These are phyloP conservation scores for Avena atlantica DNA, from an alignment of 176 grass and related monocot species.

Conservation along the genomic window DNA sequence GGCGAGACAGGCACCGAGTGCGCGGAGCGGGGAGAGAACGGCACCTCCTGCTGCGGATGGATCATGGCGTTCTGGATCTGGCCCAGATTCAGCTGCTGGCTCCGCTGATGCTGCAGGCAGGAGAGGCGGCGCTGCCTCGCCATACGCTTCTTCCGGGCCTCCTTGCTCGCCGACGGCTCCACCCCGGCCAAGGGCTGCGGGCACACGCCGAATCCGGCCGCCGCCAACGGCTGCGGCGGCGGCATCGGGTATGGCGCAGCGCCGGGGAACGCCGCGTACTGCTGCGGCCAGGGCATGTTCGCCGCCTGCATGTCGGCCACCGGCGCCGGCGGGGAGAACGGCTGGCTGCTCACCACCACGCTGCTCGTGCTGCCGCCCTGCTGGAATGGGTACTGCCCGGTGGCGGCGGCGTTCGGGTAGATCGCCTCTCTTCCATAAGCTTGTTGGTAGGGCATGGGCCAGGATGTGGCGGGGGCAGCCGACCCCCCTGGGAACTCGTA, in stretches of 20 bases:
- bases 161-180: slow-evolving; percentile 67
- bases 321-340: slow-evolving; percentile 55
- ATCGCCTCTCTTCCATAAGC: slow-evolving; percentile 55
- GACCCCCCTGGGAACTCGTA: slow-evolving; percentile 37
- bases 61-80: slow-evolving; percentile 38
- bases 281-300: slow-evolving; percentile 61
- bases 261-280: slow-evolving; percentile 46
- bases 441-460: slow-evolving; percentile 57
- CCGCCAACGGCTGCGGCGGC: slow-evolving; percentile 42
- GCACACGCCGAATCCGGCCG: slow-evolving; percentile 46
- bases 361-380: slow-evolving; percentile 61
- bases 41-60: slow-evolving; percentile 25
- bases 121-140: slow-evolving; percentile 77
- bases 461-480: slow-evolving; percentile 25
- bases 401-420: slow-evolving; percentile 17
- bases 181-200: slow-evolving; percentile 41
- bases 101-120: slow-evolving; percentile 70
- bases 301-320: slow-evolving; percentile 65
- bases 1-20: slow-evolving; percentile 56
- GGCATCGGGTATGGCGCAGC: slow-evolving; percentile 43
- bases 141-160: slow-evolving; percentile 95
- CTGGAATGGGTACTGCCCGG: slow-evolving; percentile 50
- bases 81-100: slow-evolving; percentile 47
- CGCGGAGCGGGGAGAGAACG: slow-evolving; percentile 28
- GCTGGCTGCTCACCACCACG: slow-evolving; percentile 64